A percentile compares a stretch with the other conserved stretches of the same genome.
phyloP scores from a whole-genome alignment of 352 stramenopile genomes.

The Phytophthora vignae region DNA sequence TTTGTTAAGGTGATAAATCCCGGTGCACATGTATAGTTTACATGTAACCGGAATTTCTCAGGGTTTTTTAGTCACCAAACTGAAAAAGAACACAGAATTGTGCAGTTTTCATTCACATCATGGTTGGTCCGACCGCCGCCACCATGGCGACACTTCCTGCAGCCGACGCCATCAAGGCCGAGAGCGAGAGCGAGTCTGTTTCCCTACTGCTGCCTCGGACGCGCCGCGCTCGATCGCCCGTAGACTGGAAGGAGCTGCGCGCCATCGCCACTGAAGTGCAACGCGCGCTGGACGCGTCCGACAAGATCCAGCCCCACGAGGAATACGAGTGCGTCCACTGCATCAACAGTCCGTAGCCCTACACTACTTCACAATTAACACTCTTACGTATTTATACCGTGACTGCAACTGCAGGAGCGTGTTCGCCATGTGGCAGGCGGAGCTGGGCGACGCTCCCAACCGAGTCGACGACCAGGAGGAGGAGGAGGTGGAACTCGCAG shows the following conservation, averaged over 20 bases:
- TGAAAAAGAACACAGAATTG: too few relatives aligned
- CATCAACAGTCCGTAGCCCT: too few relatives aligned
- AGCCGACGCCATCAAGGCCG: not conserved
- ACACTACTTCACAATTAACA: too few relatives aligned
- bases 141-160: not conserved
- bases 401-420: slow-evolving; percentile 49
- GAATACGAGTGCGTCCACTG: slow-evolving; percentile 63
- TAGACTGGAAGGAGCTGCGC: slow-evolving; percentile 71
- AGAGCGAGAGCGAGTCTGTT: not conserved
- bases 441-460: slow-evolving; percentile 53
- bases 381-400: not conserved
- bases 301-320: slow-evolving; percentile 55
- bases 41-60: too few relatives aligned
- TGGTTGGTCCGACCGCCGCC: not conserved
- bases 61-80: too few relatives aligned
- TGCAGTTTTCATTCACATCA: not conserved
- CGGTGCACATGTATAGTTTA: too few relatives aligned
- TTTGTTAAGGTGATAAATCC: too few relatives aligned
- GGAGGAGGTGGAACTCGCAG: slow-evolving; percentile 3
- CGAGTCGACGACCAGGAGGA: slow-evolving; percentile 7
- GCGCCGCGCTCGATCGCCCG: slow-evolving; percentile 33
- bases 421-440: slow-evolving; percentile 76
- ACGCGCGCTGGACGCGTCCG: slow-evolving; percentile 62
- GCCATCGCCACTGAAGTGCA: slow-evolving; percentile 65
- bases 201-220: slow-evolving; percentile 21